These are phyloP conservation scores for Claviceps sorghi DNA, from an alignment of 2,329 filamentous ascomycete genomes.

Conservation along the genomic window DNA sequence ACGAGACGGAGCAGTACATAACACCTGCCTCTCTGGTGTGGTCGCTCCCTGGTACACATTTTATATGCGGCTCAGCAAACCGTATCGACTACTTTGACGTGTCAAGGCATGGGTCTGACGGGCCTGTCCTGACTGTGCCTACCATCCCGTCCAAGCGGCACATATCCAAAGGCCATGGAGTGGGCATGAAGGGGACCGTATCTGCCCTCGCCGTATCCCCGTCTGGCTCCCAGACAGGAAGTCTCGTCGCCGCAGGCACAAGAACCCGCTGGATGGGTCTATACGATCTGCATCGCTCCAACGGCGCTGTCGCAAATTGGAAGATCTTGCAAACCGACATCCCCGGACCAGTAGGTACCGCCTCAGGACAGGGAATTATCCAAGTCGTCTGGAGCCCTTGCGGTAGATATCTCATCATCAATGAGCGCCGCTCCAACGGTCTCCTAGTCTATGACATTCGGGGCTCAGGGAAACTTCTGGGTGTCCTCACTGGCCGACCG, in stretches of 20 bases:
- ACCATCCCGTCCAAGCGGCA: conserved; percentile 48
- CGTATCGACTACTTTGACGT: conserved; percentile 47
- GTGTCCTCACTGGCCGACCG: conserved; percentile 35
- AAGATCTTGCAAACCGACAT: conserved; percentile 40
- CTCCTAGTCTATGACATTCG: conserved; percentile 50
- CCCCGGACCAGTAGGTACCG: conserved; percentile 17
- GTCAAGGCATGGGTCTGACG: conserved; percentile 33
- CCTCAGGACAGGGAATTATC: conserved; percentile 47
- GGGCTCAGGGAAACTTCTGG: conserved; percentile 41
- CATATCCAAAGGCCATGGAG: conserved; percentile 43
- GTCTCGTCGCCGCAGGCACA: conserved; percentile 45
- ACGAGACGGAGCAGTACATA: conserved; percentile 47
- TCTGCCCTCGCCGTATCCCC: conserved; percentile 38
- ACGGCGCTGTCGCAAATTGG: conserved; percentile 44
- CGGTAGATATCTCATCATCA: conserved; percentile 47
- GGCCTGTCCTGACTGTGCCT: conserved; percentile 38
- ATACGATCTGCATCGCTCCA: conserved; percentile 43
- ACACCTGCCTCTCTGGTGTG: conserved; percentile 43
- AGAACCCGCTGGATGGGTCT: conserved; percentile 49
- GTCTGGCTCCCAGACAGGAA: conserved; percentile 15
- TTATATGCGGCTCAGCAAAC: conserved; percentile 45
- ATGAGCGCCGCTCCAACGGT: conserved; percentile 41
- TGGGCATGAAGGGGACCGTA: conserved; percentile 50
- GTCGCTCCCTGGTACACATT: conserved; percentile 40
- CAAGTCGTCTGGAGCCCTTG: conserved; percentile 49